Base-by-base conservation (phyloP, 495 filamentous ascomycete species). In the Symbiotaphrina buchneri region DNA sequence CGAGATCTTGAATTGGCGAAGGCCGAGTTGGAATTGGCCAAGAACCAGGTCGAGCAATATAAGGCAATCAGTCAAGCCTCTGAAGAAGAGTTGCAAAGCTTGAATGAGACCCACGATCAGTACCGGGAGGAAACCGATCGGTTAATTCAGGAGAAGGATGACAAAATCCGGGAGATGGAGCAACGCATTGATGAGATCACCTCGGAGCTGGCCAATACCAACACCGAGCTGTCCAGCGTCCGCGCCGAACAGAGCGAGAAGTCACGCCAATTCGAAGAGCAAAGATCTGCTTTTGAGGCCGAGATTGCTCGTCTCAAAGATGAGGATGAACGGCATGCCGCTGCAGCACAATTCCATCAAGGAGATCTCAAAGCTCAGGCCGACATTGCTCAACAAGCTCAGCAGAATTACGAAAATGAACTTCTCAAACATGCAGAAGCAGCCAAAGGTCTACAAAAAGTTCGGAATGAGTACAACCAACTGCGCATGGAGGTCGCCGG, bases 401-500 rank as follows among this genome's bases (percentile, higher is more conserved):
- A 95, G 47, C 73, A 90, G 39, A 82, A 85, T 37, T 99, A 99
- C 41, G 90, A 99, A 47, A 68, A 63, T 31, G 90, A 95, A 41
- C 61, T 95, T 1, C 67, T 92, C 41, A 91, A 84, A 48, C 90
- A 99, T 46, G 84, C 82, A 2, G 81, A 92, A 36, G 85, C 90
- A 10, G 79, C 84, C 1, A 80, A 81, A 51, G 59, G 66, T 13
- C 51, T 95, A 16, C 80, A 90, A 36, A 61, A 58, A 24, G 54
- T 90, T 29, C 76, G 90, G 23, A 57, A 52, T 6, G 81, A 95
- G 39, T 61, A 76, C 47, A 82, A 90, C 42, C 58, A 83, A 28
- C 52, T 95, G 27, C 79, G 73, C 49, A 70, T 76, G 0, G 65
- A 90, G 25, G 55, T 77, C 11, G 70, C 72, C 19, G 61, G 69